Base-by-base conservation (phyloP, 2,329 filamentous ascomycete species). In the Fusarium gaditjirri region DNA sequence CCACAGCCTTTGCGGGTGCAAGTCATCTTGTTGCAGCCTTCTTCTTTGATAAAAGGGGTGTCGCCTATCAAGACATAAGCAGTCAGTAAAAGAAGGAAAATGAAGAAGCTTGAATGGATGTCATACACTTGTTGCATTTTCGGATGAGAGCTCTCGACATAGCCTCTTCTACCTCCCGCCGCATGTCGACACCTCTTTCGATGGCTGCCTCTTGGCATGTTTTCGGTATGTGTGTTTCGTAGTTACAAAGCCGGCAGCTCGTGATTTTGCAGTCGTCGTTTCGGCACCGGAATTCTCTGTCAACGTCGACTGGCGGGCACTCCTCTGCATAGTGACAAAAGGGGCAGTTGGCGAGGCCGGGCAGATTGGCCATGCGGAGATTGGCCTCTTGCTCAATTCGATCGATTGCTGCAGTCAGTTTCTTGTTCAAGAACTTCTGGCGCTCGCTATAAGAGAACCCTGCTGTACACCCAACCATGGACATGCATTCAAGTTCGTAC, bases 321-420 rank as follows among this genome's bases (percentile, higher is more conserved):
- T 94, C 92, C 38, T 90, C 92, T 44, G 93, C 93, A 82, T 89
- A 97, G 27, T 93, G 90, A 79, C 94, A 97, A 77, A 94, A 96
- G 0, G 94, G 93, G 73, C 94, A 97, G 36, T 88, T 89, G 36
- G 88, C 92, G 4, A 97, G 86, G 68, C 91, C 89, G 43, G 94
- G 90, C 39, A 97, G 86, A 1, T 86, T 89, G 2, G 93, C 93
- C 68, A 89, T 84, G n/a, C 89, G 87, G 42, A 97, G 84, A 29
- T 89, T 87, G 23, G 91, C 87, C 75, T 92, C 89, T 78, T 93
- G 90, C 77, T 95, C 92, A 56, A 95, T 87, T 27, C 89, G 86
- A 61, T 92, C 91, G 5, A 97, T 83, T 13, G 90, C 91, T 6
- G 86, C 82, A 35, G 88, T 83, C 0, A 90, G 83, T 49, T 87